Evolutionary conservation across 192 early-diverging fungal genomes (phyloP).

Genomic region (Geranomyces variabilis): DNA sequence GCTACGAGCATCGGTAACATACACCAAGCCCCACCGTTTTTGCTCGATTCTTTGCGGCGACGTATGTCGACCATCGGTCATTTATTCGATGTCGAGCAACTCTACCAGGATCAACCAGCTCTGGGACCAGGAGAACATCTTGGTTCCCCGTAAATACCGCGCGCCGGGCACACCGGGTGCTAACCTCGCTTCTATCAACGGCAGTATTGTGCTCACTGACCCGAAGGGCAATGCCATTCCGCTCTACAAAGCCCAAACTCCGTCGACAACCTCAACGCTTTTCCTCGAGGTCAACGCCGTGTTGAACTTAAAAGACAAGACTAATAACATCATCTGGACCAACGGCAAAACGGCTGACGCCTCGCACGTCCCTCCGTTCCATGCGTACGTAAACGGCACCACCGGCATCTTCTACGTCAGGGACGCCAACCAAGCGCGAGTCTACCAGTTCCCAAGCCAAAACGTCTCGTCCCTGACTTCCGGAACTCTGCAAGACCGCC

Average conservation of each 20-base stretch:
- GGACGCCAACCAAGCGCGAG: background rate
- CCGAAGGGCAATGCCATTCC: background rate
- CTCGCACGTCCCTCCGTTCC: constrained; percentile 2
- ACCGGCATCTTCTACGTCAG: background rate
- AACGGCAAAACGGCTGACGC: background rate
- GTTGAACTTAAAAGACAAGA: constrained; percentile 7
- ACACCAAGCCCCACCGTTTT: constrained; percentile 7
- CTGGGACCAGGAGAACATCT: constrained; percentile 8
- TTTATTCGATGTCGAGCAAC: background rate
- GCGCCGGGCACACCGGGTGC: background rate
- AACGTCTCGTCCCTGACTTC: background rate
- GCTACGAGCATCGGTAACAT: background rate
- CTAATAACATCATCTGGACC: constrained; percentile 2
- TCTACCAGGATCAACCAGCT: constrained; percentile 4
- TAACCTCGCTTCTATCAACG: constrained; percentile 6
- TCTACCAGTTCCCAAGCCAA: background rate
- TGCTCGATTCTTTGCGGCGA: constrained; percentile 3
- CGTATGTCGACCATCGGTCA: background rate
- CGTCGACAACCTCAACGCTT: background rate
- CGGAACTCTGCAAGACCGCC: constrained; percentile 5
- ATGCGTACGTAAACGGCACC: constrained; percentile 8
- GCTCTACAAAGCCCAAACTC: background rate
- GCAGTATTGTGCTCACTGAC: background rate
- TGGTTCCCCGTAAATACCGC: background rate
- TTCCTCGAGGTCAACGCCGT: background rate